Evolutionary conservation across 2,329 filamentous ascomycete genomes (phyloP).

Genomic region (Microdochium trichocladiopsis): DNA sequence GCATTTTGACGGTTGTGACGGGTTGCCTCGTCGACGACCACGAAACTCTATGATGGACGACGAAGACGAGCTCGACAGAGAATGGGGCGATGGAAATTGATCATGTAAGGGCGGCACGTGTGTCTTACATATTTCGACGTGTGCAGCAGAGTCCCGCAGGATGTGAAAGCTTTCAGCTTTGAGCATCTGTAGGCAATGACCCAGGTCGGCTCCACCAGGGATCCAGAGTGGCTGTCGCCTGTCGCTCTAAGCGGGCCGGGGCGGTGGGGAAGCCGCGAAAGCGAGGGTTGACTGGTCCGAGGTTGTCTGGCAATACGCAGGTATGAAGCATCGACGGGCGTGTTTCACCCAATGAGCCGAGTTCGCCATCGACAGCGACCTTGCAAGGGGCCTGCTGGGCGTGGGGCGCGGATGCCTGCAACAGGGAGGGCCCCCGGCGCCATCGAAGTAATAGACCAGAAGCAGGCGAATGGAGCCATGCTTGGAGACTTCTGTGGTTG

Average conservation of each 20-base stretch:
- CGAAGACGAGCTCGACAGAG: neutral
- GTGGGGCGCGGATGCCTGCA: neutral
- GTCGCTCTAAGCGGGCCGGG: neutral
- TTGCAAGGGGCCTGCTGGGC: neutral
- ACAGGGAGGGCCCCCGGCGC: too few relatives aligned
- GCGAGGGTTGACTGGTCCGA: neutral
- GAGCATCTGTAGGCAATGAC: neutral
- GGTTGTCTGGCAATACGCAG: too few relatives aligned
- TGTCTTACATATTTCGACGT: neutral
- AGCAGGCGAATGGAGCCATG: too few relatives aligned
- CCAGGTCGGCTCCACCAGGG: neutral
- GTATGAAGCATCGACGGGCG: neutral
- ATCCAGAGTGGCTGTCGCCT: neutral
- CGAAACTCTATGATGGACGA: neutral
- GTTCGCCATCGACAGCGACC: neutral
- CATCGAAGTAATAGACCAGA: too few relatives aligned
- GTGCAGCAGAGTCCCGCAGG: neutral
- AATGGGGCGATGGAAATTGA: neutral
- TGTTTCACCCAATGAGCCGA: neutral
- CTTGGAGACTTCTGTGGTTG: too few relatives aligned
- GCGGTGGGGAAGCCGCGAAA: neutral
- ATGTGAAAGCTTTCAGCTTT: neutral
- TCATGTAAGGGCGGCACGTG: neutral
- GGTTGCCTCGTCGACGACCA: neutral
- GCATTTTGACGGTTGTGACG: neutral